A percentile compares a stretch with the other conserved stretches of the same genome.
Evolutionary conservation across 164 flowering plant species (phyloP).

Genomic region (Cinnamomum micranthum): DNA sequence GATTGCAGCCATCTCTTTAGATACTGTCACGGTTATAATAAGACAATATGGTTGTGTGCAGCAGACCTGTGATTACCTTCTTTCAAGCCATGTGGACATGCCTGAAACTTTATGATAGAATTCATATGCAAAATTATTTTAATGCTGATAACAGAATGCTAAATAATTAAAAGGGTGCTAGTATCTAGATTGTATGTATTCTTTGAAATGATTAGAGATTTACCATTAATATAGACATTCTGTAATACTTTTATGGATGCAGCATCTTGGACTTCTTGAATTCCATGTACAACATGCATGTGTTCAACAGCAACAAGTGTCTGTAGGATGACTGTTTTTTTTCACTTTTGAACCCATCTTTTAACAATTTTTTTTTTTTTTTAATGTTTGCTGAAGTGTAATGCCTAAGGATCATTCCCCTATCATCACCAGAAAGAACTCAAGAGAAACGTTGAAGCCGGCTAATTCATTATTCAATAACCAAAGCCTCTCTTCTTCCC

Average conservation of each 20-base stretch:
- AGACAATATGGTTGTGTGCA: not conserved
- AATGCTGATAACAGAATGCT: too few species aligned
- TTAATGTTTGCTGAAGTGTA: constrained; percentile 32
- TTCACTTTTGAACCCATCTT: not conserved
- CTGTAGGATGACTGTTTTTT: too few species aligned
- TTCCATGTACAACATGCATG: too few species aligned
- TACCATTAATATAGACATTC: too few species aligned
- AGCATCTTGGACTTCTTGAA: too few species aligned
- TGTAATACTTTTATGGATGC: too few species aligned
- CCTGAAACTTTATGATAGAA: too few species aligned
- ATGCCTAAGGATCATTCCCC: constrained; percentile 46
- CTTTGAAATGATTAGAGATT: too few species aligned
- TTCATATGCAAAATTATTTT: not conserved
- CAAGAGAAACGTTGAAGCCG: constrained; percentile 45
- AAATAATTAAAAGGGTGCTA: too few species aligned
- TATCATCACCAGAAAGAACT: constrained; percentile 22
- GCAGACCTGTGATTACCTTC: not conserved
- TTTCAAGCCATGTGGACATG: too few species aligned
- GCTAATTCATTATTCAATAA: constrained; percentile 29
- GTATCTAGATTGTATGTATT: too few species aligned
- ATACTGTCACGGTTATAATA: not conserved
- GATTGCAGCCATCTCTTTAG: constrained; percentile 3
- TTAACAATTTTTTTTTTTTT: constrained; percentile 2
- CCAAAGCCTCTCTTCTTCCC: constrained; percentile 47
- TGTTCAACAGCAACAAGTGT: too few species aligned